Evolutionary conservation across 441 rosid genomes (phyloP), one percentile per base, ranked within the genome.

Genomic region (Populus trichocarpa): DNA sequence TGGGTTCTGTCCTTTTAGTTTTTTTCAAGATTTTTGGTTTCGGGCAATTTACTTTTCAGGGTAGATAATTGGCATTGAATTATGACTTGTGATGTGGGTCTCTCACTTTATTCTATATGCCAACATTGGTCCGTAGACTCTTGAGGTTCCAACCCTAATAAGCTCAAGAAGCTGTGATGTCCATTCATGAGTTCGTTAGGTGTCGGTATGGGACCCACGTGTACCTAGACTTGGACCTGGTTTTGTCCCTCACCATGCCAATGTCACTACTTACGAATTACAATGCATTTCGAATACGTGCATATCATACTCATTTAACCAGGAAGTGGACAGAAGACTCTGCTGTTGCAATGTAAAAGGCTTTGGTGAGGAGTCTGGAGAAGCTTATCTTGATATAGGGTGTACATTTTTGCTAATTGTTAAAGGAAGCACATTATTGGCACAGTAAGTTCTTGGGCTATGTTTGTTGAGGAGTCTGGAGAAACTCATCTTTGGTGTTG

Each of bases 201-300:
- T 77, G 76, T 72, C 75, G 71, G 70, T 6, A 14, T 69, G 81
- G 78, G 83, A 38, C 71, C 83, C 87, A 75, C 78, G 53, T 63
- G 76, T 33, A 26, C 8, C 35, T 7, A 1, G 25, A 1, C 69
- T 71, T 53, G 71, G 67, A 46, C 73, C 20, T 72, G n/a, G 76
- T 67, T 67, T 68, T 35, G 18, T 67, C 72, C 26, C 69, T 2
- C 59, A 23, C 18, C 69, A 38, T 12, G 59, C 16, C 72, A 25
- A 2, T n/a, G 72, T 42, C 36, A 30, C 16, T 26, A 18, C 18
- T 26, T 46, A 57, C 63, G 65, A 35, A 40, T 26, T 46, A 57
- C 63, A 68, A 28, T 16, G 67, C 70, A 50, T 23, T 67, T 33
- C 11, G 30, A 7, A 26, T 59, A 26, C 81, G 80, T 86, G 65